Evolutionary conservation across 2,329 filamentous ascomycete genomes (phyloP).

Genomic region (Fusarium concolor): DNA sequence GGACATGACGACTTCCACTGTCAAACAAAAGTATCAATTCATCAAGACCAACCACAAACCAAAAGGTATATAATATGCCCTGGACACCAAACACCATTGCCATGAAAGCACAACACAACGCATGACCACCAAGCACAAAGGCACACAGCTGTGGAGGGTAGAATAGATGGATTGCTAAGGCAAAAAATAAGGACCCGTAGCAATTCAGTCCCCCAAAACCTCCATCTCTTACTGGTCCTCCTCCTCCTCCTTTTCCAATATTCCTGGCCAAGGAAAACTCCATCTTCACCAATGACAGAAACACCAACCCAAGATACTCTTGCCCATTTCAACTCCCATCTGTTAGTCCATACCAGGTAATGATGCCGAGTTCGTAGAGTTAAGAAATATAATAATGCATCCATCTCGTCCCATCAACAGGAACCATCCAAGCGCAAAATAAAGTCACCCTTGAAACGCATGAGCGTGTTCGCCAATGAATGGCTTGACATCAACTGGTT

Average conservation of each 20-base stretch:
- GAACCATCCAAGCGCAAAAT: constrained; percentile 29
- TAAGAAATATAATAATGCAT: constrained; percentile 32
- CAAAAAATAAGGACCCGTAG: constrained; percentile 33
- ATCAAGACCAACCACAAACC: constrained; percentile 29
- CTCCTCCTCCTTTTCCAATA: constrained; percentile 8
- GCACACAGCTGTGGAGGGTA: constrained; percentile 36
- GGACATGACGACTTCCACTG: not conserved
- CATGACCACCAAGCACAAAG: constrained; percentile 30
- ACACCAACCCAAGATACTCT: constrained; percentile 36
- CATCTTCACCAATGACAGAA: constrained; percentile 32
- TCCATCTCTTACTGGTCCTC: constrained; percentile 18
- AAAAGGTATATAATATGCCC: constrained; percentile 50
- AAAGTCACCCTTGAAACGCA: constrained; percentile 1
- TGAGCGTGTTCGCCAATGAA: constrained; percentile 7
- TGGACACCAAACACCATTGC: constrained; percentile 52
- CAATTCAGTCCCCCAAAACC: constrained; percentile 26
- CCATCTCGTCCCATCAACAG: constrained; percentile 16
- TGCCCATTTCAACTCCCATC: constrained; percentile 30
- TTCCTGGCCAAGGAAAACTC: constrained; percentile 26
- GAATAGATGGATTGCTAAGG: constrained; percentile 43
- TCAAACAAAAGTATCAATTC: constrained; percentile 16
- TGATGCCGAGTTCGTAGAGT: constrained; percentile 32
- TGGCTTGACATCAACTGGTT: constrained; percentile 9
- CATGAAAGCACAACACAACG: constrained; percentile 48
- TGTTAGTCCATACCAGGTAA: constrained; percentile 36